These are phyloP conservation scores for Lizonia empirigonia DNA, from an alignment of 2,329 filamentous ascomycete genomes.

Conservation along the genomic window DNA sequence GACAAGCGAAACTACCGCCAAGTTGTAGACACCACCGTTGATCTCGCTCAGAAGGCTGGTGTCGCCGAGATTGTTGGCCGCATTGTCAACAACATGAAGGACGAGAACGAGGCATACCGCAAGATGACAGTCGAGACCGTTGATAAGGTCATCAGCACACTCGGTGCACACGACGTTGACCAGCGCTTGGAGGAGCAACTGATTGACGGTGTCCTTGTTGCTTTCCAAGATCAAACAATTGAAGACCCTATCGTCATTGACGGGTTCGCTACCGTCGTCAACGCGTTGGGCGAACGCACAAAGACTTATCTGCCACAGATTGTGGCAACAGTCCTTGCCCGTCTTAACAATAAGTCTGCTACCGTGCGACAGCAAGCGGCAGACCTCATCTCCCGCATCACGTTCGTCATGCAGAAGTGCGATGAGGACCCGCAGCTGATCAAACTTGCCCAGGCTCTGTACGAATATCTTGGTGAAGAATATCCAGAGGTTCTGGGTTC, in stretches of 20 bases:
- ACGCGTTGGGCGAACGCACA: conserved; percentile 88
- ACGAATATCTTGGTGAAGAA: conserved; percentile 98
- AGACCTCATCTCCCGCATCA: conserved; percentile 94
- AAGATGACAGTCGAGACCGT: conserved; percentile 99
- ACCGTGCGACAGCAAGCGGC: conserved; percentile 97
- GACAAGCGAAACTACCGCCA: conserved; percentile 98
- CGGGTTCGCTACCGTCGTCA: conserved; percentile 96
- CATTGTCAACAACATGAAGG: conserved; percentile 93
- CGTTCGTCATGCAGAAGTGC: conserved; percentile 99
- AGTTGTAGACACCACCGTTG: conserved; percentile 96
- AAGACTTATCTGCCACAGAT: conserved; percentile 98
- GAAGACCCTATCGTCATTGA: conserved; percentile 97
- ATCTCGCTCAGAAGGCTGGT: conserved; percentile 97
- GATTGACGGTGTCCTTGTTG: conserved; percentile 91
- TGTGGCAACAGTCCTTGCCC: conserved; percentile 93
- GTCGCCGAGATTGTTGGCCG: conserved; percentile 92
- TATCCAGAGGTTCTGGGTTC: conserved; percentile 97
- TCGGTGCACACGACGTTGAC: conserved; percentile 92
- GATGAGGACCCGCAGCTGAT: conserved; percentile 95
- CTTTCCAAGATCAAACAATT: conserved; percentile 97
- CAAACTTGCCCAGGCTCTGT: conserved; percentile 90
- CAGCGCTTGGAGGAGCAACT: conserved; percentile 91
- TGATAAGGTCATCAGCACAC: conserved; percentile 91
- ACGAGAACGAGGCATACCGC: conserved; percentile 95
- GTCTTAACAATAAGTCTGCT: conserved; percentile 96